Percentiles rank a stretch among this genome's conserved stretches.
Evolutionary conservation across 306 rosid species (phyloP).

Genomic region (Vigna trinervia): DNA sequence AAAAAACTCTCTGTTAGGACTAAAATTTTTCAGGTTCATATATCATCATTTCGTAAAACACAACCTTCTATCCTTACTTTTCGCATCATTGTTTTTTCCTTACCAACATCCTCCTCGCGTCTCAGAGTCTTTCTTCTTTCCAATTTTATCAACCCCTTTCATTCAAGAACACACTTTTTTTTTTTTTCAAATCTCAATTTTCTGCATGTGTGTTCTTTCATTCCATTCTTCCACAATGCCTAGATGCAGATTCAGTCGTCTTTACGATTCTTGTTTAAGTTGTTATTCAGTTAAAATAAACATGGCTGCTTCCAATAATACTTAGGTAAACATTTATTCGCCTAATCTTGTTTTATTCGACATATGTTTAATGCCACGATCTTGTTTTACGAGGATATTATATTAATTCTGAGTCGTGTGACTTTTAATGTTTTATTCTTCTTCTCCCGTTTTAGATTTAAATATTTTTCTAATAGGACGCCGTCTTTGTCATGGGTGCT

Average conservation of each 20-base stretch:
- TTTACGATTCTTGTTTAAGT: slow-evolving; percentile 53
- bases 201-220: slow-evolving; percentile 7
- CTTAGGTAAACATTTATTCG: slow-evolving; percentile 65
- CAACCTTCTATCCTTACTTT: slow-evolving; percentile 42
- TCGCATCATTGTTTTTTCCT: slow-evolving; percentile 45
- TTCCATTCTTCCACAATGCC: not conserved
- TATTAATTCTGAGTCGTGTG: slow-evolving; percentile 19
- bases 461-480: slow-evolving; percentile 4
- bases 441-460: not conserved
- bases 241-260: slow-evolving; percentile 25
- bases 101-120: slow-evolving; percentile 57
- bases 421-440: slow-evolving; percentile 12
- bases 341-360: slow-evolving; percentile 44
- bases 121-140: not conserved
- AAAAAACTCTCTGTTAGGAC: slow-evolving; percentile 54
- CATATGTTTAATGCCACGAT: slow-evolving; percentile 15
- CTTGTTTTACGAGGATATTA: not conserved
- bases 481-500: slow-evolving; percentile 11
- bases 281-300: slow-evolving; percentile 46
- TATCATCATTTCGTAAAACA: not conserved
- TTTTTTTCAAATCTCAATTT: not conserved
- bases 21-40: not conserved
- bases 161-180: not conserved
- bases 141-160: not conserved
- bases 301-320: slow-evolving; percentile 43